Evolutionary conservation across 352 stramenopile species (phyloP), one percentile per base, ranked within the genome.

Genomic region (Phytopythium aichiense): DNA sequence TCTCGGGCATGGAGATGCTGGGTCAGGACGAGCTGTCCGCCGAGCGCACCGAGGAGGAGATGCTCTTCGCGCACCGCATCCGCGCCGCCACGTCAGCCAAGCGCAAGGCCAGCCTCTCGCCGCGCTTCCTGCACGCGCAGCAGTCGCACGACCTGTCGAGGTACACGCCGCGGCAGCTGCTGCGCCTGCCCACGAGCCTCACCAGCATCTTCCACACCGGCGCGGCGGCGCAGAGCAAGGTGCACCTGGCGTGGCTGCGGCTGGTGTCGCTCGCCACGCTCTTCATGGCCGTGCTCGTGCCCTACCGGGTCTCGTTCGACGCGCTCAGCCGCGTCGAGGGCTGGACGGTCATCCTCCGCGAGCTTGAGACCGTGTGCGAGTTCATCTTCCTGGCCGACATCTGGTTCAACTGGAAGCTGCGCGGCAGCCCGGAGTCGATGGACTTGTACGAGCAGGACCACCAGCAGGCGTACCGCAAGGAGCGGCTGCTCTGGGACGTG

Each of bases 391-490:
- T 84, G 8, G 68, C 69, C 37, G 79, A 89, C 49, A 81, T 89
- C 35, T 84, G 75, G 73, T 68, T 85, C 43, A 88, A 74, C 35
- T 88, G 75, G 78, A 62, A 65, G 15, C 35, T 87, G 6, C 64
- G 71, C 31, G 64, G 54, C 0, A 72, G 71, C 7, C 50, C 49
- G 11, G 65, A 83, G 23, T 87, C 77, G 0, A 73, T 88, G 52
- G 78, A 88, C 38, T 25, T 88, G 33, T 88, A 88, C 31, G 78
- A 88, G 23, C 67, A 82, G 63, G 63, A 78, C 33, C 69, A 84
- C 54, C 66, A 60, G 0, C 60, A 69, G 38, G 40, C 66, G 0
- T 88, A 88, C 69, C 70, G 69, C 23, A 84, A 69, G 37, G 75
- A 88, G 33, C 48, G 75, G 9, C 52, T 88, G 0, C 11, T 62